These are phyloP conservation scores for Nicotiana attenuata DNA, from an alignment of 257 asterid species.

Conservation along the genomic window DNA sequence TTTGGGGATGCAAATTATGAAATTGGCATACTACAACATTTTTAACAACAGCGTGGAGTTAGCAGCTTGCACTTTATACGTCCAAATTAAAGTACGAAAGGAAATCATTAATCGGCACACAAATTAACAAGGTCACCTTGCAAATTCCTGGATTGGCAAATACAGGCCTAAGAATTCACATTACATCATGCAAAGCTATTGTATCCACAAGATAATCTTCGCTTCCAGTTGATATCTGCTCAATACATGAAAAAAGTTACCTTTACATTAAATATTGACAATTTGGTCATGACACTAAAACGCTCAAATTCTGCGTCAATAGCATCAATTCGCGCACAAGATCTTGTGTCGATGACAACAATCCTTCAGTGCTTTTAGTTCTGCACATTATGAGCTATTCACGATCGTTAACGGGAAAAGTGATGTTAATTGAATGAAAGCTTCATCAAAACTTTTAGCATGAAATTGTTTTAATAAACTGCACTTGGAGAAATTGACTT, in stretches of 20 bases:
- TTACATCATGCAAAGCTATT: slow-evolving; percentile 63
- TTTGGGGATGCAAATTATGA: neutral
- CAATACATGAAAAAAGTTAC: neutral
- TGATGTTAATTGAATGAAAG: too few relatives aligned
- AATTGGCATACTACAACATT: neutral
- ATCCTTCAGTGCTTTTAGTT: too few relatives aligned
- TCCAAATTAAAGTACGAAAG: neutral
- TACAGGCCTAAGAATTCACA: slow-evolving; percentile 74
- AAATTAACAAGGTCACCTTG: slow-evolving; percentile 49
- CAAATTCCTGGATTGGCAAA: slow-evolving; percentile 73
- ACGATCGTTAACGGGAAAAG: too few relatives aligned
- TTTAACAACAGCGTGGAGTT: neutral
- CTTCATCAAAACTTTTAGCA: too few relatives aligned
- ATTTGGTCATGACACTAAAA: too few relatives aligned
- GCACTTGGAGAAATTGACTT: too few relatives aligned
- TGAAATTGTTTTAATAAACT: too few relatives aligned
- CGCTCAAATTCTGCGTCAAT: too few relatives aligned
- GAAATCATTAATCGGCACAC: neutral
- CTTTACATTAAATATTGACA: too few relatives aligned
- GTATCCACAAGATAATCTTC: slow-evolving; percentile 79
- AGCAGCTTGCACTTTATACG: neutral
- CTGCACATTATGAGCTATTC: too few relatives aligned
- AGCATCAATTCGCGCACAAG: too few relatives aligned
- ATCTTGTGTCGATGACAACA: too few relatives aligned
- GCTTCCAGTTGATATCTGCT: slow-evolving; percentile 63